These are phyloP conservation scores for Cordyceps farinosa DNA, from an alignment of 2,329 filamentous ascomycete species.

Conservation along the genomic window DNA sequence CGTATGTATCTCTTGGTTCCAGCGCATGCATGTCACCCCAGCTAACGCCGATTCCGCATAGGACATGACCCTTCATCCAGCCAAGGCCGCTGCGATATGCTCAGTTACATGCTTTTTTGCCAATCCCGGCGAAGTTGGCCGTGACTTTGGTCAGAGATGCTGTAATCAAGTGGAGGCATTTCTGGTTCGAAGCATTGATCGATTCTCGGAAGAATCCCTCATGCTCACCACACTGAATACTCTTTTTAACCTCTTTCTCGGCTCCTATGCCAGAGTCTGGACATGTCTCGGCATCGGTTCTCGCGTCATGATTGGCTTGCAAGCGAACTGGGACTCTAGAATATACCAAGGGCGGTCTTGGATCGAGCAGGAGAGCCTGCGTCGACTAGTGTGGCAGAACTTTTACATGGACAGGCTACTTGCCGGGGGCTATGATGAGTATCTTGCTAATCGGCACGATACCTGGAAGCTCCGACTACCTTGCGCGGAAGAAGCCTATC, in stretches of 20 bases:
- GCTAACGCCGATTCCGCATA: slow-evolving; percentile 11
- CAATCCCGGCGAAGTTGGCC: slow-evolving; percentile 30
- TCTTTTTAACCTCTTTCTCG: slow-evolving; percentile 35
- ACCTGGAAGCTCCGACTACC: slow-evolving; percentile 38
- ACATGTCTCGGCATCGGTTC: slow-evolving; percentile 36
- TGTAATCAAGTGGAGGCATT: slow-evolving; percentile 38
- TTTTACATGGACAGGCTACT: slow-evolving; percentile 38
- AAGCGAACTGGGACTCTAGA: slow-evolving; percentile 38
- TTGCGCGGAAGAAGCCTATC: slow-evolving; percentile 33
- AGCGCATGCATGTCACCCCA: not conserved
- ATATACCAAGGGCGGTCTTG: slow-evolving; percentile 28
- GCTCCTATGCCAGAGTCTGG: slow-evolving; percentile 39
- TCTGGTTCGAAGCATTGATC: slow-evolving; percentile 39
- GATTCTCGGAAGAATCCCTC: slow-evolving; percentile 33
- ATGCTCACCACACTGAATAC: slow-evolving; percentile 35
- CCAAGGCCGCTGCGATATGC: slow-evolving; percentile 37
- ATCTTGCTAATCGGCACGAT: slow-evolving; percentile 35
- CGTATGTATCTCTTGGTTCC: slow-evolving; percentile 21
- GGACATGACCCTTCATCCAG: slow-evolving; percentile 33
- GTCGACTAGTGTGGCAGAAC: slow-evolving; percentile 38
- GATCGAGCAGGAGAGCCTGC: slow-evolving; percentile 34
- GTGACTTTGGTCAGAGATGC: slow-evolving; percentile 37
- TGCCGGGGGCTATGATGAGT: slow-evolving; percentile 39
- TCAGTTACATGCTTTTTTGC: slow-evolving; percentile 37
- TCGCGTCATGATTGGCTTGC: slow-evolving; percentile 36